Evolutionary conservation across 2,329 filamentous ascomycete genomes (phyloP).

Genomic region (Ophiostoma australiae): DNA sequence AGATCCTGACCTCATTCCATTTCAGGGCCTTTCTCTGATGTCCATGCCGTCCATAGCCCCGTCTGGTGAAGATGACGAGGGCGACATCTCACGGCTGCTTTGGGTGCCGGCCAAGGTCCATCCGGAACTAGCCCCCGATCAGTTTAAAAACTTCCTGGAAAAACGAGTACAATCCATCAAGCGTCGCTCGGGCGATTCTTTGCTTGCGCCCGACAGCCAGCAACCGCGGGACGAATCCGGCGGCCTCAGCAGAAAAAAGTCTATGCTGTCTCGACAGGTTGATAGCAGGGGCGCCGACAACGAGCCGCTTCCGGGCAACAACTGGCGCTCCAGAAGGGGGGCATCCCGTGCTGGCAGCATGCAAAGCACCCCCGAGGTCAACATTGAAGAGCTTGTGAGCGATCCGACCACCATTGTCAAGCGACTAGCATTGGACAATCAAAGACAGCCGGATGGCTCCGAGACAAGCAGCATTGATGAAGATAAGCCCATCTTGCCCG

Average conservation of each 20-base stretch:
- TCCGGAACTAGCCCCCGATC: constrained; percentile 87
- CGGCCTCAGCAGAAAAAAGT: constrained; percentile 72
- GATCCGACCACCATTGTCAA: constrained; percentile 69
- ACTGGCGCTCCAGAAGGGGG: not conserved
- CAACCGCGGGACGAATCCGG: constrained; percentile 38
- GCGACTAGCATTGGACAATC: constrained; percentile 58
- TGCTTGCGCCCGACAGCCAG: constrained; percentile 51
- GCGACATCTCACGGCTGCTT: constrained; percentile 80
- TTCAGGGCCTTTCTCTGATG: constrained; percentile 58
- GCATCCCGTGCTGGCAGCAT: constrained; percentile 42
- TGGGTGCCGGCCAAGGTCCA: constrained; percentile 96
- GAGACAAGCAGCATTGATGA: constrained; percentile 46
- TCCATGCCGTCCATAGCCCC: constrained; percentile 70
- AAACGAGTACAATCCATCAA: constrained; percentile 87
- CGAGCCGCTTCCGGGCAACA: constrained; percentile 38
- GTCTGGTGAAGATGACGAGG: constrained; percentile 69
- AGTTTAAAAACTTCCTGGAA: constrained; percentile 95
- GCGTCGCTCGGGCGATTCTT: constrained; percentile 70
- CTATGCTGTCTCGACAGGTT: constrained; percentile 89
- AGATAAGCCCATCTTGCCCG: constrained; percentile 81
- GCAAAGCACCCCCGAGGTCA: constrained; percentile 55
- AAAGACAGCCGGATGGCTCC: constrained; percentile 40
- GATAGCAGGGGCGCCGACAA: constrained; percentile 55
- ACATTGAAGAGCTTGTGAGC: constrained; percentile 74
- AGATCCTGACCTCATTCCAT: constrained; percentile 72